These are phyloP conservation scores for Aureobasidium subglaciale DNA, from an alignment of 2,329 filamentous ascomycete species.

Conservation along the genomic window DNA sequence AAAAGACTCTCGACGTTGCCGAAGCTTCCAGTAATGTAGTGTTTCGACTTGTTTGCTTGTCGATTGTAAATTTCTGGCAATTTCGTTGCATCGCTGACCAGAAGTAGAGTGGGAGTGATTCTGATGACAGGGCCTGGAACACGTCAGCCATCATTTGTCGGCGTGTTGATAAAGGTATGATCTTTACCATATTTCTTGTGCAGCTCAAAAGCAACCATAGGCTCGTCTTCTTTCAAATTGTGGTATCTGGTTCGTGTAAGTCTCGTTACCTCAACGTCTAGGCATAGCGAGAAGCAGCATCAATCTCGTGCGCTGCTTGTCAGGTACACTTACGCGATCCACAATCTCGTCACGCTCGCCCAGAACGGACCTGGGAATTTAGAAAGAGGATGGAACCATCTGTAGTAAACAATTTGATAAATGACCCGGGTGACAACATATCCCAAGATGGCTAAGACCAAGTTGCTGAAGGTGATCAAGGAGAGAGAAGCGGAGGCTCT, in stretches of 20 bases:
- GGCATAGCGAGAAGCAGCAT: too few relatives aligned
- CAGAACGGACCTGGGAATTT: conserved; percentile 24
- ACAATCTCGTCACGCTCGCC: conserved; percentile 23
- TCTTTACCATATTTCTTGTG: conserved; percentile 44
- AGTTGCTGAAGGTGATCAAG: not conserved
- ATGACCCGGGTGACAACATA: not conserved
- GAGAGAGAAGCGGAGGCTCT: not conserved
- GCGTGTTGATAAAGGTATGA: not conserved
- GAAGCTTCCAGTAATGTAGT: conserved; percentile 53
- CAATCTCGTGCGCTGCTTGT: too few relatives aligned
- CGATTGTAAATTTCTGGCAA: conserved; percentile 51
- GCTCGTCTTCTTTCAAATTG: conserved; percentile 43
- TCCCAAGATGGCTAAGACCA: not conserved
- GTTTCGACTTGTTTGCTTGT: conserved; percentile 49
- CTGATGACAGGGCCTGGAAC: conserved; percentile 44
- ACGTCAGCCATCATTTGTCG: not conserved
- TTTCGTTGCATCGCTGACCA: conserved; percentile 47
- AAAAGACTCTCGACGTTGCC: conserved; percentile 50
- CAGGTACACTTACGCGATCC: conserved; percentile 37
- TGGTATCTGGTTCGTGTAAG: conserved; percentile 27
- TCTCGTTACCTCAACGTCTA: too few relatives aligned
- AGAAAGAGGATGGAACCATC: conserved; percentile 22
- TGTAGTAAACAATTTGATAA: conserved; percentile 20
- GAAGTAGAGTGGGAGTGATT: conserved; percentile 47
- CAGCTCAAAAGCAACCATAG: conserved; percentile 35